Evolutionary conservation across 208 protist species (phyloP).

Genomic region (Acanthamoeba healyi): DNA sequence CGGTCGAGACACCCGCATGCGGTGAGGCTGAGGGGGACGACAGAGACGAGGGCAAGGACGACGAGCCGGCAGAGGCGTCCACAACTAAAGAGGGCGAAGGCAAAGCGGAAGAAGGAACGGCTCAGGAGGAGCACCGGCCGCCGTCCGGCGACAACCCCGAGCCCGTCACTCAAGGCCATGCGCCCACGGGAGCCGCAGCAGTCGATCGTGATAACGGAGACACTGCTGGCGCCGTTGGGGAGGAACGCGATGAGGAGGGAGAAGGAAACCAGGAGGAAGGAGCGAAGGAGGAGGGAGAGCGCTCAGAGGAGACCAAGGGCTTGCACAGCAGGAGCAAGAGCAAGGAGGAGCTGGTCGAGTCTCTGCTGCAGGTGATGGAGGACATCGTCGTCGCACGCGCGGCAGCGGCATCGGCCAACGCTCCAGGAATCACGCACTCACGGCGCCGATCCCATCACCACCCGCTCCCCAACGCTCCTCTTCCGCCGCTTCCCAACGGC

Average conservation of each 20-base stretch:
- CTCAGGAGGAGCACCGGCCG: not conserved
- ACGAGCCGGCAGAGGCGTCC: not conserved
- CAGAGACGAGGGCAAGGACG: not conserved
- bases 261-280: not conserved
- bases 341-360: conserved; percentile 20
- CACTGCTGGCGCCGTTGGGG: too few relatives aligned
- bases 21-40: not conserved
- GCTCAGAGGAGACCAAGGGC: not conserved
- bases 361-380: not conserved
- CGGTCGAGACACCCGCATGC: too few relatives aligned
- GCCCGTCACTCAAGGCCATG: too few relatives aligned
- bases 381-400: not conserved
- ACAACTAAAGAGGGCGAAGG: not conserved
- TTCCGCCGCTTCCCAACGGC: not conserved
- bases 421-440: not conserved
- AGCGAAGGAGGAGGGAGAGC: not conserved
- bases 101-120: not conserved
- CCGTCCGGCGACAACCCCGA: too few relatives aligned
- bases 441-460: not conserved
- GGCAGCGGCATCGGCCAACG: not conserved
- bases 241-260: not conserved
- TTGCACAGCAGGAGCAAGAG: not conserved
- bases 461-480: not conserved
- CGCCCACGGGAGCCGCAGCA: not conserved
- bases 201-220: not conserved